Conservation (phyloP, 331 rosid species). For the Saraca asoca region DNA sequence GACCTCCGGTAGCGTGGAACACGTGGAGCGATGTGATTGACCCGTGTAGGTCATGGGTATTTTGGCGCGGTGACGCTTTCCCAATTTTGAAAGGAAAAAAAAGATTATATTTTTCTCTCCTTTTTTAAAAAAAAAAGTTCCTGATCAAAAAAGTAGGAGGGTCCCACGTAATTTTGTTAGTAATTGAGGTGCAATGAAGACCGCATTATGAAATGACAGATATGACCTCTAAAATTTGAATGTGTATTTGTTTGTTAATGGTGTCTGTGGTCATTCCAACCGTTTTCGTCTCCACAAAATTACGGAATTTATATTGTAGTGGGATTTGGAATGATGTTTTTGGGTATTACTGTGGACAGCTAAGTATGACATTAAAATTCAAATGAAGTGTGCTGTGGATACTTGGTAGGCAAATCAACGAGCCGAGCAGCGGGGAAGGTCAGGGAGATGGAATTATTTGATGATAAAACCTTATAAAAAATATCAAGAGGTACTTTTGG, state of each 20-base stretch:
- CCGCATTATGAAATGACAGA: slow-evolving; percentile 17
- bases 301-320: background rate
- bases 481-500: too few species aligned
- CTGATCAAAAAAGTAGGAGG: slow-evolving; percentile 3
- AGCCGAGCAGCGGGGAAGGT: too few species aligned
- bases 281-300: slow-evolving; percentile 8
- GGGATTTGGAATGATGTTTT: slow-evolving; percentile 20
- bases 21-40: slow-evolving; percentile 47
- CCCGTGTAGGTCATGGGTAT: slow-evolving; percentile 35
- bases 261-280: slow-evolving; percentile 29
- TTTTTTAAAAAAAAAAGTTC: slow-evolving; percentile 3
- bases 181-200: background rate
- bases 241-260: slow-evolving; percentile 17
- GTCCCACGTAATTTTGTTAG: slow-evolving; percentile 24
- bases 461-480: too few species aligned
- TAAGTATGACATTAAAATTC: too few species aligned
- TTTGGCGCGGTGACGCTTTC: slow-evolving; percentile 56
- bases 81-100: slow-evolving; percentile 31
- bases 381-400: too few species aligned
- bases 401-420: too few species aligned
- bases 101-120: background rate
- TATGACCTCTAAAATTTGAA: background rate
- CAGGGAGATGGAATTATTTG: too few species aligned
- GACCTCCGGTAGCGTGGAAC: slow-evolving; percentile 36
- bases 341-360: too few species aligned